Percentiles rank a stretch among this genome's conserved stretches.
Evolutionary conservation across 257 asterid species (phyloP).

Genomic region (Gentiana macrophylla): DNA sequence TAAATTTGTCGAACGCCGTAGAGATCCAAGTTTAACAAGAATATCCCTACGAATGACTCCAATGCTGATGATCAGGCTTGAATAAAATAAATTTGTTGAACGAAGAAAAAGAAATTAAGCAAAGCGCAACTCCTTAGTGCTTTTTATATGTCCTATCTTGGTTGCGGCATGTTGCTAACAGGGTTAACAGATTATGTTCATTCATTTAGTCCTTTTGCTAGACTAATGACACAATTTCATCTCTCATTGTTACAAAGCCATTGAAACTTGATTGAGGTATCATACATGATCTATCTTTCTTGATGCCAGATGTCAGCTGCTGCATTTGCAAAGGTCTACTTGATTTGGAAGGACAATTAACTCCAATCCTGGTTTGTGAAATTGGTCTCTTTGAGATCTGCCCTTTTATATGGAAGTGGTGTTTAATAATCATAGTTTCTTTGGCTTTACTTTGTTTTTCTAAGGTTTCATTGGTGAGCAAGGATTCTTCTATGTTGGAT

Average conservation of each 20-base stretch:
- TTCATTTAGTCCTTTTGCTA: background rate
- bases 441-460: constrained; percentile 1
- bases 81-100: too few species aligned
- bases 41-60: too few species aligned
- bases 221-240: background rate
- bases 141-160: constrained; percentile 1
- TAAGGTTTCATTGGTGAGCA: constrained; percentile 97
- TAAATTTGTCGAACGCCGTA: too few species aligned
- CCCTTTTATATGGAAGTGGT: constrained; percentile 3
- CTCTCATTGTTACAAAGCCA: background rate
- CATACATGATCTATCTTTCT: constrained; percentile 6
- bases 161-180: background rate
- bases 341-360: constrained; percentile 93
- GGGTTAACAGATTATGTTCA: background rate
- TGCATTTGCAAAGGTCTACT: constrained; percentile 99
- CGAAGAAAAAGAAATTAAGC: too few species aligned
- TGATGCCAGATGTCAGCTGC: constrained; percentile 90
- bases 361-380: constrained; percentile 85
- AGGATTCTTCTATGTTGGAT: constrained; percentile 96
- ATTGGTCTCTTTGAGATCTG: constrained; percentile 7
- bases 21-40: too few species aligned
- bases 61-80: too few species aligned
- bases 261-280: constrained; percentile 8
- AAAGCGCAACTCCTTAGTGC: background rate
- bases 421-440: background rate